Evolutionary conservation across 345 rosid species (phyloP).

Genomic region (Isatis tinctoria): DNA sequence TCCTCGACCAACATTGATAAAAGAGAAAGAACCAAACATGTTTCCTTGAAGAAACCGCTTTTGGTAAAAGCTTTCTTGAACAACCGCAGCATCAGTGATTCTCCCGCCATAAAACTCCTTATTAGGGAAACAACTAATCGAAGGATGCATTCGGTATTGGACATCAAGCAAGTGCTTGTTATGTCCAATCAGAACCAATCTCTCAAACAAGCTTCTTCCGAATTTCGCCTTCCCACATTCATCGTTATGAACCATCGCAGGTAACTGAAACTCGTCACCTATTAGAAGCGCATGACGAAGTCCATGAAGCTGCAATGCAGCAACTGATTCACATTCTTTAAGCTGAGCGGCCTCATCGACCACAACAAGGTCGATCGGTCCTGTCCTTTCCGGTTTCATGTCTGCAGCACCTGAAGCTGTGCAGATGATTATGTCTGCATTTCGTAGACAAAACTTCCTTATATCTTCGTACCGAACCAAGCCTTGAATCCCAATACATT

Average conservation of each 20-base stretch:
- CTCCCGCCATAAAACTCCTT: slow-evolving; percentile 33
- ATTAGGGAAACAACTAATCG: slow-evolving; percentile 53
- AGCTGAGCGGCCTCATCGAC: slow-evolving; percentile 54
- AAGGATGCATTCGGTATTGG: slow-evolving; percentile 72
- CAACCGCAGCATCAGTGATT: slow-evolving; percentile 39
- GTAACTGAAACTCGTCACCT: slow-evolving; percentile 45
- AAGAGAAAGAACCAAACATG: slow-evolving; percentile 41
- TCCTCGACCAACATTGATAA: slow-evolving; percentile 34
- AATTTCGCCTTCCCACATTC: slow-evolving; percentile 35
- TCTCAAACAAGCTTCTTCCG: slow-evolving; percentile 67
- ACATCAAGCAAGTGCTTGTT: slow-evolving; percentile 43
- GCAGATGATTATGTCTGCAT: slow-evolving; percentile 36
- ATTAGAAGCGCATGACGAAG: slow-evolving; percentile 39
- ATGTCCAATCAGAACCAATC: slow-evolving; percentile 47
- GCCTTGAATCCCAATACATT: background rate
- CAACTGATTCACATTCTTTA: slow-evolving; percentile 47
- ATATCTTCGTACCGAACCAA: background rate
- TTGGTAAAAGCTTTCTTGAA: slow-evolving; percentile 20
- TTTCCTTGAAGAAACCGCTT: slow-evolving; percentile 24
- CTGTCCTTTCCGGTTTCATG: background rate
- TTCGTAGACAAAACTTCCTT: slow-evolving; percentile 22
- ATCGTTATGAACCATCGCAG: slow-evolving; percentile 33
- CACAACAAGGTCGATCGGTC: slow-evolving; percentile 25
- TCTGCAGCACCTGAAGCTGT: slow-evolving; percentile 38
- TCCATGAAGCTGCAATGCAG: slow-evolving; percentile 36